These are phyloP conservation scores for Bruguiera gymnorhiza DNA, from an alignment of 345 rosid genomes.

Conservation along the genomic window DNA sequence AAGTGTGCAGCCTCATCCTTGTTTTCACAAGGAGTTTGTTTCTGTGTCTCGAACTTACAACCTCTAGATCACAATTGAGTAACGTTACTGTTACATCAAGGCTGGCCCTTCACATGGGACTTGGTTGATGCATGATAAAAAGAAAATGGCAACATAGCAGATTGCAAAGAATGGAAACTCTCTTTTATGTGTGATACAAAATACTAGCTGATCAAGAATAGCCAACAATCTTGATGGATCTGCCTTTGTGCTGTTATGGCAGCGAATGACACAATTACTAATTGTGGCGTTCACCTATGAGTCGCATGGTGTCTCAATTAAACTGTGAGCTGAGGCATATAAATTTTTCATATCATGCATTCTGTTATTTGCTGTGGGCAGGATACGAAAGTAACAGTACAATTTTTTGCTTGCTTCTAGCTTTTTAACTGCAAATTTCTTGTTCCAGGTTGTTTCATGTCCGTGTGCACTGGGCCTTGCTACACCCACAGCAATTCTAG, in stretches of 20 bases:
- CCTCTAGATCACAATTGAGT: too few relatives aligned
- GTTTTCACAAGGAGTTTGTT: too few relatives aligned
- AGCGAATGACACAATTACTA: neutral
- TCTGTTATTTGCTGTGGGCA: neutral
- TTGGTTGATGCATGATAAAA: too few relatives aligned
- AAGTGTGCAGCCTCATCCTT: too few relatives aligned
- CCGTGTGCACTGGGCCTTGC: constrained; percentile 99
- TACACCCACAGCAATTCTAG: constrained; percentile 93
- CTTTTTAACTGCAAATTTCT: constrained; percentile 11
- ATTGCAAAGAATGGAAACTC: neutral
- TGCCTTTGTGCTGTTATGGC: neutral
- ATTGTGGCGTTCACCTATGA: too few relatives aligned
- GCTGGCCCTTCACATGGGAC: too few relatives aligned
- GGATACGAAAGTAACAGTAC: neutral
- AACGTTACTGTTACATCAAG: too few relatives aligned
- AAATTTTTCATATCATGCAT: neutral
- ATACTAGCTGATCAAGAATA: neutral
- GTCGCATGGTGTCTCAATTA: too few relatives aligned
- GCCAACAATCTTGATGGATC: neutral
- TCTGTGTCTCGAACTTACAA: too few relatives aligned
- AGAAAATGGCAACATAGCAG: neutral
- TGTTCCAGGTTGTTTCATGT: constrained; percentile 86
- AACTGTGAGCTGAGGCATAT: neutral
- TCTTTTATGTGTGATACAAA: neutral
- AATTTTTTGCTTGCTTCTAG: constrained; percentile 3